Conservation (phyloP, 192 early-diverging fungal genomes). For the Chytriomyces hyalinus region DNA sequence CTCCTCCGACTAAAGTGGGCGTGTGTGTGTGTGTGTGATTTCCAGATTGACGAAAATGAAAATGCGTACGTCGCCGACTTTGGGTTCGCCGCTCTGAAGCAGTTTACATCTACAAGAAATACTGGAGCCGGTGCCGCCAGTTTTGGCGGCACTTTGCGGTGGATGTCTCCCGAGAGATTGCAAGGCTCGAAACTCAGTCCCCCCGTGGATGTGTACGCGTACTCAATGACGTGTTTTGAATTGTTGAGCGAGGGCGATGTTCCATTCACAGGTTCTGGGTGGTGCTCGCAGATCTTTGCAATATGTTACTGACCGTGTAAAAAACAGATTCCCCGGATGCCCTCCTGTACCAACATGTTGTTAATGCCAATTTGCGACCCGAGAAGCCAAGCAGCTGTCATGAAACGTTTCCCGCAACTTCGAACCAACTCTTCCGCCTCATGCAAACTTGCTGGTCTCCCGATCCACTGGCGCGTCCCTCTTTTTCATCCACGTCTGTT, state of each 20-base stretch:
- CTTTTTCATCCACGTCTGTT: slow-evolving; percentile 9
- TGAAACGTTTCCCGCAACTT: not conserved
- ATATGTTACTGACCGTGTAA: no score
- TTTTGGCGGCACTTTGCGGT: slow-evolving; percentile 38
- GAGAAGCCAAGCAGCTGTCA: not conserved
- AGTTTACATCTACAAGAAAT: slow-evolving; percentile 25
- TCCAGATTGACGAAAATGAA: slow-evolving; percentile 3
- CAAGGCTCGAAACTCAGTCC: slow-evolving; percentile 20
- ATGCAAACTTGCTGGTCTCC: slow-evolving; percentile 29
- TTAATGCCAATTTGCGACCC: slow-evolving; percentile 19
- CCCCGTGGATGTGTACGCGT: slow-evolving; percentile 35
- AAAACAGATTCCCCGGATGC: slow-evolving; percentile 21
- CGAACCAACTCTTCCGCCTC: slow-evolving; percentile 2
- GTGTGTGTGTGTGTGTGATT: no score
- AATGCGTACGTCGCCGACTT: slow-evolving; percentile 32
- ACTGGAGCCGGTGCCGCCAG: not conserved
- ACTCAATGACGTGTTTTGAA: slow-evolving; percentile 41
- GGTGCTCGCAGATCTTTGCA: no score
- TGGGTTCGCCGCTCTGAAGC: slow-evolving; percentile 36
- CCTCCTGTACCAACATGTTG: slow-evolving; percentile 34
- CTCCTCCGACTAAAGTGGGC: not conserved
- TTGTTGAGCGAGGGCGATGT: slow-evolving; percentile 33
- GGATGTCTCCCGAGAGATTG: slow-evolving; percentile 43
- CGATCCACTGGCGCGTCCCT: slow-evolving; percentile 23
- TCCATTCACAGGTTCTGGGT: slow-evolving; percentile 8